phyloP scores from a whole-genome alignment of 1,139 yeast genomes.

The Sugiyamaella neomexicana region DNA sequence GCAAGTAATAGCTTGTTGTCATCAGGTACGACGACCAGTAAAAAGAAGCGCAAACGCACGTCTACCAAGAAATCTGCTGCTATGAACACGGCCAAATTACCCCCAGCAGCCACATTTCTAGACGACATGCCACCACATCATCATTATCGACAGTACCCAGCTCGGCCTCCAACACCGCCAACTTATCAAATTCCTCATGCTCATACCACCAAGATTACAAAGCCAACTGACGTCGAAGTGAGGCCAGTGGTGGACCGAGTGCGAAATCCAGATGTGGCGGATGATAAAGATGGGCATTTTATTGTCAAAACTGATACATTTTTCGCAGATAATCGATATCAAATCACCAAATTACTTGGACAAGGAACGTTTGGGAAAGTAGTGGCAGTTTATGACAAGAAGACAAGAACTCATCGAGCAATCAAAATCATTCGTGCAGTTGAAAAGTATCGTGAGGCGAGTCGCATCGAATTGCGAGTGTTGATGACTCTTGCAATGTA shows the following conservation, averaged over 20 bases:
- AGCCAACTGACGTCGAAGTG: slow-evolving; percentile 34
- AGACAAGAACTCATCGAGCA: slow-evolving; percentile 69
- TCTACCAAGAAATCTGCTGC: neutral
- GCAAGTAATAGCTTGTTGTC: slow-evolving; percentile 9
- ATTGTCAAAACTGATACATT: slow-evolving; percentile 37
- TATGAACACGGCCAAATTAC: neutral
- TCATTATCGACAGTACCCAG: slow-evolving; percentile 1
- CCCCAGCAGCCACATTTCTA: neutral
- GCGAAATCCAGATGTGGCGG: slow-evolving; percentile 25
- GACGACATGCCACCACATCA: neutral
- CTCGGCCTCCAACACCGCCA: slow-evolving; percentile 23
- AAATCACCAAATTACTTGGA: slow-evolving; percentile 55
- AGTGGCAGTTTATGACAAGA: slow-evolving; percentile 51
- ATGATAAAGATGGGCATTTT: slow-evolving; percentile 46
- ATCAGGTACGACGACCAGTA: neutral
- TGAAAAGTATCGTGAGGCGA: slow-evolving; percentile 49
- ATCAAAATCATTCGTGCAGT: slow-evolving; percentile 73
- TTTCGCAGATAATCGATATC: slow-evolving; percentile 49
- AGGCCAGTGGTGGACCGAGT: slow-evolving; percentile 16
- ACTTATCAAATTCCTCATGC: slow-evolving; percentile 8
- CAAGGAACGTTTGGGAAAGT: slow-evolving; percentile 99
- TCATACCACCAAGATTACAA: slow-evolving; percentile 1
- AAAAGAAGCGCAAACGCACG: slow-evolving; percentile 10
- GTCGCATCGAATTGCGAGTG: slow-evolving; percentile 60
- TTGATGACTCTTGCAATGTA: slow-evolving; percentile 71